Conservation (phyloP, 441 rosid genomes). For the Mallotus japonicus region DNA sequence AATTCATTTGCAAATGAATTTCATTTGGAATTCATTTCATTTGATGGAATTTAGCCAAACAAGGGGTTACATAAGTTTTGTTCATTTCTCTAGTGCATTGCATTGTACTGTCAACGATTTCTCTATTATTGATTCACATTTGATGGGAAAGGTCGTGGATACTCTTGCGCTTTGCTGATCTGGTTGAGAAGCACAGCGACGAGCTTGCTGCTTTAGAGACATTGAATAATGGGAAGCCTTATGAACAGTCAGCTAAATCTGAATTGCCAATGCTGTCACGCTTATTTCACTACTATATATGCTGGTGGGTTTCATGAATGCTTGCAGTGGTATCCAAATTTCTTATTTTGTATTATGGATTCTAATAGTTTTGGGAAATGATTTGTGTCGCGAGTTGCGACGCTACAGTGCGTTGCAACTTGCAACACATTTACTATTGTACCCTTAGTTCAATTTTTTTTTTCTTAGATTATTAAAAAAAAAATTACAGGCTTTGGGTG, state of each 20-base stretch:
- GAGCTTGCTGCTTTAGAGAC: conserved; percentile 79
- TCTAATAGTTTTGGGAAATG: conserved; percentile 33
- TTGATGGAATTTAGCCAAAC: too few species aligned
- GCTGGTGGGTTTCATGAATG: conserved; percentile 50
- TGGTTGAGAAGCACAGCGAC: conserved; percentile 75
- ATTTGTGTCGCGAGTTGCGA: too few species aligned
- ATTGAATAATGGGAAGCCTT: conserved; percentile 88
- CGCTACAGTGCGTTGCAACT: too few species aligned
- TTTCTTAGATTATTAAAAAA: too few species aligned
- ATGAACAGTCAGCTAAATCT: conserved; percentile 51
- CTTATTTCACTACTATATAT: conserved; percentile 65
- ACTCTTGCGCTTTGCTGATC: conserved; percentile 66
- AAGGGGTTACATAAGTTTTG: conserved; percentile 46
- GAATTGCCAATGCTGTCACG: conserved; percentile 69
- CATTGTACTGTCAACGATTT: not conserved
- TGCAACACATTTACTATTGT: too few species aligned
- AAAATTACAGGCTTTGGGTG: too few species aligned
- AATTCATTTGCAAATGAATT: too few species aligned
- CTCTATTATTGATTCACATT: not conserved
- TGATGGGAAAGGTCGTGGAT: conserved; percentile 57
- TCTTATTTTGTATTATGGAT: not conserved
- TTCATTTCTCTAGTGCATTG: not conserved
- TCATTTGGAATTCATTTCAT: too few species aligned
- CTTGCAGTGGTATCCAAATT: not conserved
- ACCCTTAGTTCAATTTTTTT: too few species aligned